Evolutionary conservation across 108 stramenopile genomes (phyloP), one percentile per base, ranked within the genome.

Genomic region (Cylindrotheca closterium): DNA sequence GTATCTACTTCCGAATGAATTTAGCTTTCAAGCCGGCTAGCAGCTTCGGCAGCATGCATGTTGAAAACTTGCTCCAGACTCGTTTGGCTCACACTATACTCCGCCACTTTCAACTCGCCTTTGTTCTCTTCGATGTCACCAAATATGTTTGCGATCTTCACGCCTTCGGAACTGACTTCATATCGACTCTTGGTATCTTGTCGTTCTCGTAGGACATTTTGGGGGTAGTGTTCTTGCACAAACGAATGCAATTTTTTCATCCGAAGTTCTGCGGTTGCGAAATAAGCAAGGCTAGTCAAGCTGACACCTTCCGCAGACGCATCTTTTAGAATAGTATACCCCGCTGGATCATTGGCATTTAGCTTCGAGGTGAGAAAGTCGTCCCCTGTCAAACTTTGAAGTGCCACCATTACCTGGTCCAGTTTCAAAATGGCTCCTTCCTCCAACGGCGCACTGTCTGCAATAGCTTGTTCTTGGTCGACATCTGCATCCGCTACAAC

Each of bases 41-140:
- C 86, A n/a, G 86, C 90, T 60, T 78, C 76, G 2, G 90, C 83
- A 3, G 90, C 90, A 58, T 82, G 81, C 56, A 83, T 81, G 58
- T 88, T 92, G 59, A 92, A 92, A 0, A 92, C 86, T 47, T 88
- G 88, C 63, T 93, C 92, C 55, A 93, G 60, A 24, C 72, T 78
- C 12, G 92, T 93, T 60, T 93, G 92, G 42, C 74, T 77, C 0
- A 89, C 83, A 21, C 84, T 82, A 47, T 90, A 94, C 31, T 94
- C 92, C 1, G 79, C 76, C 31, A 94, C 53, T 55, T 60, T 65
- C 30, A 89, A 50, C 0, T 50, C 46, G 5, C 77, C 79, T 62
- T 90, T 94, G 64, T 82, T 73, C 4, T 60, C 75, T 74, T 94
- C 88, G 48, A 94, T 77, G 3, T 47, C 59, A 1, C 63, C 71